phyloP scores from a whole-genome alignment of 768 basidiomycete genomes.

The Naganishia onofrii region DNA sequence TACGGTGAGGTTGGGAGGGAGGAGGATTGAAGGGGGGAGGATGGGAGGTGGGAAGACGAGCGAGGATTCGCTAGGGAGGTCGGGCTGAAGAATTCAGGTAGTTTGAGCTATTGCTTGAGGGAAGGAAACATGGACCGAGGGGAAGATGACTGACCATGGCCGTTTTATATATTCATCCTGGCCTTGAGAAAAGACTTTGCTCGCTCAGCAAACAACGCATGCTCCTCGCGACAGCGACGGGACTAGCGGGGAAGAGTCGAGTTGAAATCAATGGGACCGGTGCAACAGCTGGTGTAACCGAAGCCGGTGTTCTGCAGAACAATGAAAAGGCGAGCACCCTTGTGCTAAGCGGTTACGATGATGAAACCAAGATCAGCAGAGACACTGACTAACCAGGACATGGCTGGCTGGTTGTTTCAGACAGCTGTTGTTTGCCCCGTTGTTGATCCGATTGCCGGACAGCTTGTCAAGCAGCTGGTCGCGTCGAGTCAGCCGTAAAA shows the following conservation, averaged over 20 bases:
- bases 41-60: slow-evolving; percentile 24
- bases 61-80: slow-evolving; percentile 13
- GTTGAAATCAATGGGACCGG: neutral
- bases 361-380: neutral
- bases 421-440: too few species aligned
- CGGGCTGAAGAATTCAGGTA: slow-evolving; percentile 21
- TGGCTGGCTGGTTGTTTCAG: too few species aligned
- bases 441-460: too few species aligned
- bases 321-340: neutral
- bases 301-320: neutral
- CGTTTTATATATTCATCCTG: slow-evolving; percentile 11
- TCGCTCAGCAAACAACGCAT: neutral
- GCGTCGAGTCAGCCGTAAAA: too few species aligned
- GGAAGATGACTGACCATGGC: neutral
- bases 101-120: slow-evolving; percentile 22
- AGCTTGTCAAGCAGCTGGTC: too few species aligned
- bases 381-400: too few species aligned
- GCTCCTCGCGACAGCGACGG: neutral
- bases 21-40: slow-evolving; percentile 11
- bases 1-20: slow-evolving; percentile 10
- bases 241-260: neutral
- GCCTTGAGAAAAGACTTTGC: neutral
- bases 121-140: too few species aligned
- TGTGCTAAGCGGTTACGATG: neutral
- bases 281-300: too few species aligned